Evolutionary conservation across 2,329 filamentous ascomycete species (phyloP).

Genomic region (Pestalotiopsis sp.): DNA sequence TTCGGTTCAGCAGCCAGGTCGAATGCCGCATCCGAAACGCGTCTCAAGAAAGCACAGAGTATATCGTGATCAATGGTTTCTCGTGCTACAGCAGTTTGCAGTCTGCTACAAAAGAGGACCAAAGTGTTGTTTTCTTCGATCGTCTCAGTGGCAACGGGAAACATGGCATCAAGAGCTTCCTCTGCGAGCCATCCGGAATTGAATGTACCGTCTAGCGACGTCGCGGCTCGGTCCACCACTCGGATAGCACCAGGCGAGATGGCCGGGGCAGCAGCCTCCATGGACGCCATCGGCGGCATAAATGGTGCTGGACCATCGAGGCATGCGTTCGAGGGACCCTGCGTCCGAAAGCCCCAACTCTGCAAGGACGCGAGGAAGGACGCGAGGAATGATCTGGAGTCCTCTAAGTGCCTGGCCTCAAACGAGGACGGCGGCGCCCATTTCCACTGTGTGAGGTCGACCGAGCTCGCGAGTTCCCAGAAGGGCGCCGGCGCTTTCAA

Average conservation of each 20-base stretch:
- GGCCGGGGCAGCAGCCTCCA: background rate
- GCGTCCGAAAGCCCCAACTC: background rate
- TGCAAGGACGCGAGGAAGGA: slow-evolving; percentile 1
- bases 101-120: slow-evolving; percentile 22
- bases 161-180: background rate
- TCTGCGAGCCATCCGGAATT: background rate
- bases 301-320: background rate
- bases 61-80: background rate
- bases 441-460: slow-evolving; percentile 49
- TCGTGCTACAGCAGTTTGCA: slow-evolving; percentile 22
- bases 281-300: background rate
- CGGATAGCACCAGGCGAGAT: background rate
- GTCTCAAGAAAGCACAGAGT: background rate
- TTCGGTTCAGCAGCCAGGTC: background rate
- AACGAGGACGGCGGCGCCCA: slow-evolving; percentile 51
- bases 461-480: slow-evolving; percentile 50
- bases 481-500: slow-evolving; percentile 32
- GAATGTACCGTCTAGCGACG: background rate
- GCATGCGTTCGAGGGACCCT: background rate
- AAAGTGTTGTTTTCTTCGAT: slow-evolving; percentile 15
- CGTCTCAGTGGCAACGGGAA: background rate
- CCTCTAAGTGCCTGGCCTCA: slow-evolving; percentile 4
- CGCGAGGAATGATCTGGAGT: background rate
- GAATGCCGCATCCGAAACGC: background rate
- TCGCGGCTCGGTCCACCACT: background rate